Percentiles rank a stretch among this genome's conserved stretches.
These are phyloP conservation scores for Gastrodia elata DNA, from an alignment of 106 monocot genomes.

Conservation along the genomic window DNA sequence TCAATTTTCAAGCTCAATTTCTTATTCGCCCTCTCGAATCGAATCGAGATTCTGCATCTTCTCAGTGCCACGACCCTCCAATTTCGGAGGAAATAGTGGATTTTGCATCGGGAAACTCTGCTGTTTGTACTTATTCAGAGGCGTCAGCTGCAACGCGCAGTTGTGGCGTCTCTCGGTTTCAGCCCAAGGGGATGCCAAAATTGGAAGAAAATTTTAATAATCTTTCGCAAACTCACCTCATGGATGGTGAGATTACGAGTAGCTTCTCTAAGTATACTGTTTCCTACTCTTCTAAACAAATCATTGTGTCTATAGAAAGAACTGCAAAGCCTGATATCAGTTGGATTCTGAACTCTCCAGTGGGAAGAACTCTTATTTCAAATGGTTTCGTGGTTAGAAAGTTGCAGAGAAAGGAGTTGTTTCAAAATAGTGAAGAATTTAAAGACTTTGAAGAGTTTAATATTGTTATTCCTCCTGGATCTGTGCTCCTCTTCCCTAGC, in stretches of 20 bases:
- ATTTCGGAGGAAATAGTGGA: not conserved
- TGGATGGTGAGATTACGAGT: conserved; percentile 3
- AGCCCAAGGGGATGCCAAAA: not conserved
- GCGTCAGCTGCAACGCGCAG: not conserved
- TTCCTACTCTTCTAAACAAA: conserved; percentile 15
- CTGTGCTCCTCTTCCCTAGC: conserved; percentile 63
- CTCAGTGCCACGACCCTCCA: not conserved
- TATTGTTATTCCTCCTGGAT: conserved; percentile 42
- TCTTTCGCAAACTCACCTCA: not conserved
- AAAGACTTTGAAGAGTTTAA: conserved; percentile 55
- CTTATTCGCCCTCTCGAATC: conserved; percentile 33
- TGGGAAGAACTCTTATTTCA: conserved; percentile 22
- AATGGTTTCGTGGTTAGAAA: conserved; percentile 59
- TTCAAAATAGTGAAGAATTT: conserved; percentile 9
- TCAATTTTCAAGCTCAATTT: conserved; percentile 42
- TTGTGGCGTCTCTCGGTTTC: not conserved
- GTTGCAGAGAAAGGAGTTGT: conserved; percentile 38
- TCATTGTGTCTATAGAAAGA: conserved; percentile 37
- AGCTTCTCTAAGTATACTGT: conserved; percentile 27
- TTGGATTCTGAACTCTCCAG: conserved; percentile 21
- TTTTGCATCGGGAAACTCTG: not conserved
- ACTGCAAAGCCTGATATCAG: conserved; percentile 45
- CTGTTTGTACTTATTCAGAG: not conserved
- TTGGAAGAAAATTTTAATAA: not conserved
- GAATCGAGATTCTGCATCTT: not conserved